Base-by-base conservation (phyloP, 805 yeast genomes). In the Isabelozyma pseudorhagii region DNA sequence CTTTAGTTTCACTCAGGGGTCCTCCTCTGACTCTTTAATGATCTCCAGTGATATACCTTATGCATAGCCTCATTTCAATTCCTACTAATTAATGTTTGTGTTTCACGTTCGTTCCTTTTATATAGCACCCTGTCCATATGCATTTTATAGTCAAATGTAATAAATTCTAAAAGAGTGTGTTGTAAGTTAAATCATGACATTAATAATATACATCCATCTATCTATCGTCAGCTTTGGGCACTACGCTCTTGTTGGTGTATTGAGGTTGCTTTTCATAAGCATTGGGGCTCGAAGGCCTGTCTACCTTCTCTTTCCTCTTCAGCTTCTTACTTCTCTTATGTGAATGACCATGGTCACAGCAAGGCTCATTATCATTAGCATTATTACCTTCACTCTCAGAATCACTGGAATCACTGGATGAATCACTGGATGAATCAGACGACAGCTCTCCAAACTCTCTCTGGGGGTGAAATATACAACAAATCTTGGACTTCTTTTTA, bases 241-340 rank as follows among this genome's bases (percentile, higher is more conserved):
- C 44, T 41, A 15, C 28, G 27, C 44, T 41, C 21, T 50, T 47
- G 44, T 63, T 63, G 15, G 57, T 70, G 59, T 83, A 84, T 56
- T 74, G 80, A 1, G 97, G 97, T 65, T 90, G 97, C 38, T 81
- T 70, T 64, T 92, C 98, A 60, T 93, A 93, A 0, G 97, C 97
- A 67, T 93, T 89, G 17, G 88, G 96, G 53, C 75, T 72, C 42
- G 73, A 68, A 44, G 57, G 59, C 39, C 45, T 44, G 58, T 64
- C 50, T 50, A 60, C 52, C 60, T 67, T 51, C 68, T 66, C 65
- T 67, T 59, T 57, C 46, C 45, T 47, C 42, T 41, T 44, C 5
- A 6, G 5, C 27, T 53, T 47, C 43, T 44, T 46, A 40, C 52
- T 50, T 36, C 41, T 36, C 29, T 39, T 31, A 38, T 52, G 51